Evolutionary conservation across 257 asterid species (phyloP), one percentile per base, ranked within the genome.

Genomic region (Solanum rostratum): DNA sequence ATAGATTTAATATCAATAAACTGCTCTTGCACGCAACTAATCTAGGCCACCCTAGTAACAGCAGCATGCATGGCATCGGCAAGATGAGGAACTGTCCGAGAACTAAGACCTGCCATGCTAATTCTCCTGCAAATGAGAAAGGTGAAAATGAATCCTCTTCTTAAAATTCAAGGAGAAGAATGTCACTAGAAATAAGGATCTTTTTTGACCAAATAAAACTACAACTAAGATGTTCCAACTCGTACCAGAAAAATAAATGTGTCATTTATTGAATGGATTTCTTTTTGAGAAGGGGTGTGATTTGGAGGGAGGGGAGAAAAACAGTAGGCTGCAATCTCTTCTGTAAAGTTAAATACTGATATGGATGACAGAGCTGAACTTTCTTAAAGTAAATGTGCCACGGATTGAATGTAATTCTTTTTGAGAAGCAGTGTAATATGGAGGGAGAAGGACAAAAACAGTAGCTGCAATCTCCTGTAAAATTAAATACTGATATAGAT

Each of bases 51-150:
- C 27, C 39, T 86, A 66, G 93, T 87, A 37, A 93, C 94, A 78
- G 97, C 97, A 79, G 95, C 95, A 89, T 93, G 94, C 82, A 94
- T 93, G 80, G 98, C 97, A 45, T 94, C 95, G 5, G 93, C 89
- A 84, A 94, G 98, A 86, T 91, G 97, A 73, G 98, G 94, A 69
- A 94, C 88, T 54, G 94, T 93, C 55, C 27, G 88, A 33, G 97
- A 90, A 85, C 97, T 94, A 7, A 93, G 97, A 73, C 98, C 97
- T 45, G 97, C 97, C 98, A 94, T 93, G 91, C 98, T 95, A 68
- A 94, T 95, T 86, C 98, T 88, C 93, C 98, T 95, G 94, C 88
- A 86, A 60, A 20, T 79, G 46, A 71, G 37, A 37, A 37, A 43
- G 82, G 54, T 18, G n/a, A 71, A 49, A 11, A 83, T 20, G 59